Evolutionary conservation across 1,284 basidiomycete genomes (phyloP).

Genomic region (Coniophora puteana): DNA sequence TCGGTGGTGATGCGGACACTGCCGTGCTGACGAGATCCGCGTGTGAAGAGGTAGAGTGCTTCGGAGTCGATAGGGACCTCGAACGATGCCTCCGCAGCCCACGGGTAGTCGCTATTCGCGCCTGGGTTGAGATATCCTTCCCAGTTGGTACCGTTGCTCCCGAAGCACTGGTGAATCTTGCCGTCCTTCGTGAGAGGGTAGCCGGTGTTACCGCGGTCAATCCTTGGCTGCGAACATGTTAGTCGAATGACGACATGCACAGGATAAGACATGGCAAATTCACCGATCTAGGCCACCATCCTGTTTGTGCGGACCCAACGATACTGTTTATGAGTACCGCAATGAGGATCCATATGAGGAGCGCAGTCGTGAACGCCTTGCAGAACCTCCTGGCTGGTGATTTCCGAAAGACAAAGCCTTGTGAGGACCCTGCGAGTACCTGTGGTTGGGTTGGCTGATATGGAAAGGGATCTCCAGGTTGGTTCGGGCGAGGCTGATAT

Average conservation of each 20-base stretch:
- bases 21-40: constrained; percentile 30
- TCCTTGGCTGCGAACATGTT: constrained; percentile 10
- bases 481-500: constrained; percentile 8
- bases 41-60: constrained; percentile 32
- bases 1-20: constrained; percentile 27
- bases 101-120: constrained; percentile 19
- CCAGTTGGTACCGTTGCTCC: constrained; percentile 21
- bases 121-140: constrained; percentile 23
- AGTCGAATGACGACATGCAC: too few species aligned
- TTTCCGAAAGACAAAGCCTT: constrained; percentile 4
- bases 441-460: not conserved
- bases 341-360: constrained; percentile 18
- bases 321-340: constrained; percentile 1
- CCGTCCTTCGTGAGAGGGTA: constrained; percentile 1
- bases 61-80: constrained; percentile 35
- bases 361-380: constrained; percentile 16
- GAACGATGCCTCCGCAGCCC: constrained; percentile 28
- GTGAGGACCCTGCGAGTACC: too few species aligned
- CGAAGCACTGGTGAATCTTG: constrained; percentile 12
- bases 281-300: too few species aligned
- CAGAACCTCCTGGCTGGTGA: constrained; percentile 14
- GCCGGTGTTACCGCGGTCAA: not conserved
- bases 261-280: too few species aligned
- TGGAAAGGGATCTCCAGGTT: constrained; percentile 7
- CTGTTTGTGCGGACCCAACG: too few species aligned